Base-by-base conservation (phyloP, 495 filamentous ascomycete genomes). In the Choiromyces venosus region DNA sequence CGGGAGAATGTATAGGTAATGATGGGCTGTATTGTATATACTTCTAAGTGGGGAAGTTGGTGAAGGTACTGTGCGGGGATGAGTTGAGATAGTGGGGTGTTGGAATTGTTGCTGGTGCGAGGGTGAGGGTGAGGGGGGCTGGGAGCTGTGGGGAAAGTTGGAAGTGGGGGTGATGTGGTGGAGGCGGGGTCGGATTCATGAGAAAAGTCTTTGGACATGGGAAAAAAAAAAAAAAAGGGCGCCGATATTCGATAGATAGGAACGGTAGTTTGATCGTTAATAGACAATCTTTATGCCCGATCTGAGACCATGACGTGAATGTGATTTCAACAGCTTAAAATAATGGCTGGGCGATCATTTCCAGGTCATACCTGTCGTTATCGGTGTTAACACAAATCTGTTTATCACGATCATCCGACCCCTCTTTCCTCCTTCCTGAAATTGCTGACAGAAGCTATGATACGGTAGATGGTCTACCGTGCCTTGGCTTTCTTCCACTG, bases 1-100 rank as follows among this genome's bases (percentile, higher is more conserved):
- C 10, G 52, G 52, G 33, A 29, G 52, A 61, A 61, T 61, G 52
- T 61, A 61, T 61, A 61, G 52, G 52, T 61, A 61, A 61, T 61
- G 52, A 12, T 61, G 52, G 25, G 25, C 52, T 29, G 52, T 61
- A 29, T 16, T 61, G 52, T 61, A 61, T 33, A 61, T 61, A 33
- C 25, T 33, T 33, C 12, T 4, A 33, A 29, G 25, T 5, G 52
- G 25, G 52, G 52, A 33, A 16, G 25, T 61, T 6, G 52, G 52
- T 61, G 52, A 33, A 33, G 25, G 52, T 61, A 61, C n/a, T 1
- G 52, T 61, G 7, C 25, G 25, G 52, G 25, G 12, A 61, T 33
- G 25, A 16, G 25, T 29, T 61, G 52, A 25, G 12, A 12, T 33
- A 10, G 0, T 61, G 14, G 52, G 12, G 25, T 16, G 12, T 33